Base-by-base conservation (phyloP, 306 rosid genomes). In the Quercus parvula region DNA sequence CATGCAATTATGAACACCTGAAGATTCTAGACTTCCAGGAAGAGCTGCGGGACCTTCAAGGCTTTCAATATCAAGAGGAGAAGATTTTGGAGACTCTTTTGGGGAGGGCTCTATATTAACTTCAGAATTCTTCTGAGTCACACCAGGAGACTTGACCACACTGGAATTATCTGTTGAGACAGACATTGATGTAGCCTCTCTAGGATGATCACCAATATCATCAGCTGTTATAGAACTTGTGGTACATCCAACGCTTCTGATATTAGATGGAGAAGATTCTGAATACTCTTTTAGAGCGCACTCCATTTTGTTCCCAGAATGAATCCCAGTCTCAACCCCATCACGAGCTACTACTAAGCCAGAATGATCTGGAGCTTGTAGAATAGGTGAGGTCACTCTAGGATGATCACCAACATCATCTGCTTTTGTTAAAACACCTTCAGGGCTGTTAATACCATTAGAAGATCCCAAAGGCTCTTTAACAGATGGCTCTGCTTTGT, bases 341-440 rank as follows among this genome's bases (percentile, higher is more conserved):
- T 38, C 55, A 66, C 79, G 56, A 11, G 62, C 61, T 20, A 73
- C 22, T 8, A 15, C 31, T 1, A 41, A 13, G 38, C 20, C 44
- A 52, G 77, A 73, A 59, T 77, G 68, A 24, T 74, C 70, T 35
- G 67, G 61, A 70, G 70, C 46, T 58, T 14, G 22, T 44, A 58
- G 22, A 38, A 52, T 14, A 52, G 49, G 63, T 75, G 63, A 56
- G 20, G 64, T 30, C 22, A 56, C 62, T 46, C n/a, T 15, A 73
- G 67, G 57, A 69, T 20, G 63, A 75, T n/a, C 33, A 52, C 38
- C 74, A 51, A 25, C 79, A 72, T 68, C 80, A 28, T 77, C 73
- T 58, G 76, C 33, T 63, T 68, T 44, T 30, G 54, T 33, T 20
- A 66, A 25, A 73, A 46, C 56, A 67, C 69, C 70, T 46, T 78